Evolutionary conservation across 202 grass and related monocot genomes (phyloP).

Genomic region (Panicum hallii): DNA sequence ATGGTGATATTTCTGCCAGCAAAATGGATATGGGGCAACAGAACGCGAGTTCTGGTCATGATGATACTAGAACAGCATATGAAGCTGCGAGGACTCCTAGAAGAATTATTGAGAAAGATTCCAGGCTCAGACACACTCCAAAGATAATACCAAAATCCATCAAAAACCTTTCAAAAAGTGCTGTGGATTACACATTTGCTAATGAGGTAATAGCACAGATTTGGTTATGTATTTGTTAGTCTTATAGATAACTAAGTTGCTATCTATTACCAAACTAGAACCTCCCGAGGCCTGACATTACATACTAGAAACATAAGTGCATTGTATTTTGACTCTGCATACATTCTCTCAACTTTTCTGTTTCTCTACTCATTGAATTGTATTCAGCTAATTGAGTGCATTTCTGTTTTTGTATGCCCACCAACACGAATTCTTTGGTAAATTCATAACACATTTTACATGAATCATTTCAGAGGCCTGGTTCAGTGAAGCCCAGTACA

Average conservation of each 20-base stretch:
- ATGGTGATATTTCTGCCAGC: slow-evolving; percentile 9
- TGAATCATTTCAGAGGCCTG: slow-evolving; percentile 54
- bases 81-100: slow-evolving; percentile 29
- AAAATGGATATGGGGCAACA: slow-evolving; percentile 18
- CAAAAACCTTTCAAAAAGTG: slow-evolving; percentile 48
- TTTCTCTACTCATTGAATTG: background rate
- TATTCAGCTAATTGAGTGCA: slow-evolving; percentile 16
- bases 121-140: slow-evolving; percentile 45
- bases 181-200: slow-evolving; percentile 45
- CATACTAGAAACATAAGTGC: background rate
- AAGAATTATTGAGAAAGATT: slow-evolving; percentile 46
- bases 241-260: background rate
- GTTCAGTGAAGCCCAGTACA: slow-evolving; percentile 38
- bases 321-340: background rate
- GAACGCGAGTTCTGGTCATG: slow-evolving; percentile 24
- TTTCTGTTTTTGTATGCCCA: slow-evolving; percentile 17
- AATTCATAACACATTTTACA: slow-evolving; percentile 26
- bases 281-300: background rate
- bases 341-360: background rate
- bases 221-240: slow-evolving; percentile 7
- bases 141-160: slow-evolving; percentile 51
- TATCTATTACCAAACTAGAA: background rate
- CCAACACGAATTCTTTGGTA: slow-evolving; percentile 6
- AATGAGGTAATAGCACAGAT: slow-evolving; percentile 60
- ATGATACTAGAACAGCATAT: slow-evolving; percentile 39